Conservation (phyloP, 2,329 filamentous ascomycete genomes). For the Hypoxylon sp. region DNA sequence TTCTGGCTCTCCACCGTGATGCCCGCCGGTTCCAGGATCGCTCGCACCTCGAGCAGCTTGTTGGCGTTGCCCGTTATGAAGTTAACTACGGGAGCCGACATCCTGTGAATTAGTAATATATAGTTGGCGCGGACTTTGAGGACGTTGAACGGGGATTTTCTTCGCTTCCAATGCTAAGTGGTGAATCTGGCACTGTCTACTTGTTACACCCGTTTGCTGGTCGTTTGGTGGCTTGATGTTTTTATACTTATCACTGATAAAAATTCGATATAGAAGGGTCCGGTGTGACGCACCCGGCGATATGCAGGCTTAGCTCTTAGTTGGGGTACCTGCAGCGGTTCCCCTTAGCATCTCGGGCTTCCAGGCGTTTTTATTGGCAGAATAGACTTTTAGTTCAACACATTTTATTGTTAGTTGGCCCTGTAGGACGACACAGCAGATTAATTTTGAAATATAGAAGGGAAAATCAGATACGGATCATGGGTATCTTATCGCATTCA, state of each 20-base stretch:
- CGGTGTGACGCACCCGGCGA: slow-evolving; percentile 45
- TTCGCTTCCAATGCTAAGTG: slow-evolving; percentile 19
- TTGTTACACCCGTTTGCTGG: neutral
- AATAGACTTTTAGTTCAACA: neutral
- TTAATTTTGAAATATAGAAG: neutral
- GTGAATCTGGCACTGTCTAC: neutral
- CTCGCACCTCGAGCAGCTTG: slow-evolving; percentile 90
- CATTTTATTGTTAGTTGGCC: neutral
- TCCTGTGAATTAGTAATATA: slow-evolving; percentile 54
- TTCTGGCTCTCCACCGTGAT: slow-evolving; percentile 82
- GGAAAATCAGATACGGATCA: neutral
- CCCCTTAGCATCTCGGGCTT: neutral
- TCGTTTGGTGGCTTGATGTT: neutral
- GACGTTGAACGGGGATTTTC: slow-evolving; percentile 45
- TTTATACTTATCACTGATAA: slow-evolving; percentile 5
- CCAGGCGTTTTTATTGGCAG: slow-evolving; percentile 14
- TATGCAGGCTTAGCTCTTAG: slow-evolving; percentile 28
- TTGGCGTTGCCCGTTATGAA: slow-evolving; percentile 98
- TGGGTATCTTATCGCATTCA: slow-evolving; percentile 36
- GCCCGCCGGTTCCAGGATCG: slow-evolving; percentile 79
- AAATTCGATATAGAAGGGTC: slow-evolving; percentile 25
- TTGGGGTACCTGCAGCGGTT: slow-evolving; percentile 20
- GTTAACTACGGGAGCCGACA: slow-evolving; percentile 69
- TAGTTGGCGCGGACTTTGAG: neutral
- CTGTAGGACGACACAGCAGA: neutral